phyloP scores from a whole-genome alignment of 2,329 filamentous ascomycete genomes.

The Aspergillus fumigatiaffinis region DNA sequence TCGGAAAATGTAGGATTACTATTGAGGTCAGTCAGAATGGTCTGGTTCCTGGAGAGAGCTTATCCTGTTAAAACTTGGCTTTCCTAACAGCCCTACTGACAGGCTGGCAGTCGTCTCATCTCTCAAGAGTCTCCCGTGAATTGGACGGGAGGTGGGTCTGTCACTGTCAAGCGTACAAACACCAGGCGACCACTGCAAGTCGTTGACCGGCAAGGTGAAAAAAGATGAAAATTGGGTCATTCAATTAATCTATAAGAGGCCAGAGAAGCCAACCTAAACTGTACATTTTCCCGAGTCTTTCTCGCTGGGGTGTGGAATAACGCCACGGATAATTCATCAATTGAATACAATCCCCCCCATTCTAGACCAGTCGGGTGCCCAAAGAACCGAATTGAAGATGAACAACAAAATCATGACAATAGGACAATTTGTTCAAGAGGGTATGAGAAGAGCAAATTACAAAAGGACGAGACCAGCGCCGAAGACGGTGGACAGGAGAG shows the following conservation, averaged over 20 bases:
- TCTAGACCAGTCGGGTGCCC: background rate
- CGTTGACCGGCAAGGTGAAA: too few species aligned
- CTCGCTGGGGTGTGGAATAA: constrained; percentile 1
- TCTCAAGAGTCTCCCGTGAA: too few species aligned
- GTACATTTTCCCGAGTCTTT: constrained; percentile 9
- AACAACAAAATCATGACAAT: constrained; percentile 7
- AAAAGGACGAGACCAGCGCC: constrained; percentile 44
- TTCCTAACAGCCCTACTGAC: too few species aligned
- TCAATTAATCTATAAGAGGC: constrained; percentile 11
- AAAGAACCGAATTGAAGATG: constrained; percentile 3
- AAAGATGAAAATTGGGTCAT: background rate
- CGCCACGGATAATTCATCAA: constrained; percentile 4
- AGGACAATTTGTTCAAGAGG: constrained; percentile 7
- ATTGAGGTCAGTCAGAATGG: too few species aligned
- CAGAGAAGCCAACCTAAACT: constrained; percentile 9
- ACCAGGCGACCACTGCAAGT: too few species aligned
- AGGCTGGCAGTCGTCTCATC: too few species aligned
- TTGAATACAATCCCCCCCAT: constrained; percentile 2
- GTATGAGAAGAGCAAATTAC: constrained; percentile 18
- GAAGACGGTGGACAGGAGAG: constrained; percentile 51
- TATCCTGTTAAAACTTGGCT: too few species aligned
- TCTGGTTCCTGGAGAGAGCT: too few species aligned
- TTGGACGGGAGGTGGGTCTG: too few species aligned
- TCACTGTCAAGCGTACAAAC: too few species aligned
- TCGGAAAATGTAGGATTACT: too few species aligned